Conservation (phyloP, 176 grass and related monocot genomes). For the Areca catechu region DNA sequence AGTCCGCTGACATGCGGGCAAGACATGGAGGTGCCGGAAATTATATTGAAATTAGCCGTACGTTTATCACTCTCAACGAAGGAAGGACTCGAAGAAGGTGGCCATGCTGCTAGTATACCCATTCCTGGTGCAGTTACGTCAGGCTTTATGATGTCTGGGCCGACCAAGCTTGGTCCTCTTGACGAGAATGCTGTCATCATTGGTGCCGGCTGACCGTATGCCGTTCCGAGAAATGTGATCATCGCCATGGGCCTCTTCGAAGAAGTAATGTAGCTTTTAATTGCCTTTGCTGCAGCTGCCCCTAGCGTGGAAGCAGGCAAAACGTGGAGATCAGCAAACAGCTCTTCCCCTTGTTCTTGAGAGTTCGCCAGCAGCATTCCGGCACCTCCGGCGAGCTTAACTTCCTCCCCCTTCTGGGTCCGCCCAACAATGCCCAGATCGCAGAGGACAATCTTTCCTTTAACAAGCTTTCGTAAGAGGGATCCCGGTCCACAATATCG, state of each 20-base stretch:
- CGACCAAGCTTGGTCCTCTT: conserved; percentile 5
- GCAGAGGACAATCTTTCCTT: conserved; percentile 14
- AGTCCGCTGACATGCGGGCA: conserved; percentile 12
- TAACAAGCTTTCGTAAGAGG: neutral
- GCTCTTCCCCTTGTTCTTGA: neutral
- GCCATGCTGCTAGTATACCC: conserved; percentile 16
- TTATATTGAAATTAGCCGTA: conserved; percentile 9
- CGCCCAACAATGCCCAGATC: neutral
- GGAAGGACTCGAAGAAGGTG: neutral
- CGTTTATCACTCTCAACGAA: conserved; percentile 5
- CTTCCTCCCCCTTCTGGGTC: neutral
- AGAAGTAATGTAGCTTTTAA: conserved; percentile 8
- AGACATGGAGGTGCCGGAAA: conserved; percentile 24
- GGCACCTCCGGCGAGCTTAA: conserved; percentile 10
- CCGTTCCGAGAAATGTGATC: conserved; percentile 12
- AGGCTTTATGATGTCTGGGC: conserved; percentile 3
- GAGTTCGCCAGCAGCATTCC: conserved; percentile 5
- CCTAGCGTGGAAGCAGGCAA: conserved; percentile 6
- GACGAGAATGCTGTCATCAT: conserved; percentile 8
- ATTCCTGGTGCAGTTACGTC: conserved; percentile 12
- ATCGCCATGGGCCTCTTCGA: neutral
- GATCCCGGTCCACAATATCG: neutral
- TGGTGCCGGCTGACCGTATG: neutral
- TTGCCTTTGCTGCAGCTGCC: neutral
- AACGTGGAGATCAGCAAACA: neutral